Evolutionary conservation across 176 grass and related monocot genomes (phyloP).

Genomic region (Ampelocalamus luodianensis): DNA sequence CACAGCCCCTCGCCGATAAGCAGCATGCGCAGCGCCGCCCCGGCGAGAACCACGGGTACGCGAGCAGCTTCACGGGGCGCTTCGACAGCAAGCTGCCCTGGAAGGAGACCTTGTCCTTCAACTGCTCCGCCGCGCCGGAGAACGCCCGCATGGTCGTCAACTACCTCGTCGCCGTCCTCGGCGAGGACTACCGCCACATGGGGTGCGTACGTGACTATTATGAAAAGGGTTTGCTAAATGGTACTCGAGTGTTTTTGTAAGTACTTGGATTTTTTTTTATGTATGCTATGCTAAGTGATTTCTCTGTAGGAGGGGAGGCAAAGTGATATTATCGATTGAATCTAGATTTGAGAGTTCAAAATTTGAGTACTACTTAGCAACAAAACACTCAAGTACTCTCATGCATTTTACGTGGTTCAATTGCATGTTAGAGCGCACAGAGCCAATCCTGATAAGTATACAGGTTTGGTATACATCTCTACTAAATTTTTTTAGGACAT

Average conservation of each 20-base stretch:
- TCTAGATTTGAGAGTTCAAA: too few relatives aligned
- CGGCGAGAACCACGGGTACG: constrained; percentile 80
- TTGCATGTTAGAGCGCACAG: not conserved
- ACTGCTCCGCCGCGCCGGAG: constrained; percentile 30
- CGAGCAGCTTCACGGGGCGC: constrained; percentile 75
- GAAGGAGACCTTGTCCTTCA: constrained; percentile 58
- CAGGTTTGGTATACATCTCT: too few relatives aligned
- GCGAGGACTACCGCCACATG: constrained; percentile 32
- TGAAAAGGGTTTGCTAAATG: too few relatives aligned
- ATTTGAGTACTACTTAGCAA: too few relatives aligned
- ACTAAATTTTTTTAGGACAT: too few relatives aligned
- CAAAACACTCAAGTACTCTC: too few relatives aligned
- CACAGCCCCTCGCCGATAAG: constrained; percentile 70
- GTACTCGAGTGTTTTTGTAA: too few relatives aligned
- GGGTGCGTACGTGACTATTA: not conserved
- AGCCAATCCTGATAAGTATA: too few relatives aligned
- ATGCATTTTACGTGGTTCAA: not conserved
- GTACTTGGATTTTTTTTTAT: too few relatives aligned
- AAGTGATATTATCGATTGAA: too few relatives aligned
- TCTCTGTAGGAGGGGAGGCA: too few relatives aligned
- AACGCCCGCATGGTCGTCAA: constrained; percentile 25
- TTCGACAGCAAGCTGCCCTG: constrained; percentile 29
- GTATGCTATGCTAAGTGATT: too few relatives aligned
- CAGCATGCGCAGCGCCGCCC: constrained; percentile 54
- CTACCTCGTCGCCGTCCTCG: constrained; percentile 40